Percentiles rank a stretch among this genome's conserved stretches.
Conservation (phyloP, 768 basidiomycete genomes). For the Sporobolomyces roseus region DNA sequence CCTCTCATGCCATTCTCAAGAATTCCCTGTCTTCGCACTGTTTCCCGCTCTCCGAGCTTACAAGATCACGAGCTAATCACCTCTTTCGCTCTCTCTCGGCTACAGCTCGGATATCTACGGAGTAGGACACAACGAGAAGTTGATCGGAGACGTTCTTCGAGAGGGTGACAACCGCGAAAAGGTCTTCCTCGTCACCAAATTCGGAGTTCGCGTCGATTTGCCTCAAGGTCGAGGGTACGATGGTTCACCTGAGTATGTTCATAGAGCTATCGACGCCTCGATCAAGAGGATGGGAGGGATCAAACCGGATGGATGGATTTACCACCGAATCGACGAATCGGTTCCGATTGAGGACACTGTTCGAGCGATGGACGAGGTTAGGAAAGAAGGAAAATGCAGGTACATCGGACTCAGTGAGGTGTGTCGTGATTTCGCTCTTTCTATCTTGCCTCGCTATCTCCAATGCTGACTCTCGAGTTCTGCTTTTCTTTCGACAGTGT, state of each 20-base stretch:
- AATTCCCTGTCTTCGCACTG: no score
- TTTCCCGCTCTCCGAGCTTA: no score
- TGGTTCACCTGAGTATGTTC: conserved; percentile 17
- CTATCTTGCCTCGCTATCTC: no score
- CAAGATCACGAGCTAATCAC: no score
- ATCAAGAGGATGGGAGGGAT: conserved; percentile 15
- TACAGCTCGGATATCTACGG: no score
- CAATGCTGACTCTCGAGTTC: no score
- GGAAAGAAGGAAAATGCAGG: conserved; percentile 59
- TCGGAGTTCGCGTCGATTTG: background rate
- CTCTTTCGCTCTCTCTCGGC: no score
- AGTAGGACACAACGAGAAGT: conserved; percentile 24
- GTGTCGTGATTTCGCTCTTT: no score
- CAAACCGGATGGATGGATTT: conserved; percentile 17
- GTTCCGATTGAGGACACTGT: conserved; percentile 43
- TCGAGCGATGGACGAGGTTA: conserved; percentile 52
- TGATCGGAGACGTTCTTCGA: conserved; percentile 27
- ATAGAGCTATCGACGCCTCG: background rate
- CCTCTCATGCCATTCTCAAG: no score
- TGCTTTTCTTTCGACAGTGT: no score
- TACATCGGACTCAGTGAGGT: conserved; percentile 63
- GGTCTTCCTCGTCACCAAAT: conserved; percentile 27
- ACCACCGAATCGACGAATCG: conserved; percentile 25
- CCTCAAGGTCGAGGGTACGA: background rate
- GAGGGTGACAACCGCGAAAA: conserved; percentile 22